phyloP scores from a whole-genome alignment of 179 eudicot genomes.

The Patellifolia procumbens region DNA sequence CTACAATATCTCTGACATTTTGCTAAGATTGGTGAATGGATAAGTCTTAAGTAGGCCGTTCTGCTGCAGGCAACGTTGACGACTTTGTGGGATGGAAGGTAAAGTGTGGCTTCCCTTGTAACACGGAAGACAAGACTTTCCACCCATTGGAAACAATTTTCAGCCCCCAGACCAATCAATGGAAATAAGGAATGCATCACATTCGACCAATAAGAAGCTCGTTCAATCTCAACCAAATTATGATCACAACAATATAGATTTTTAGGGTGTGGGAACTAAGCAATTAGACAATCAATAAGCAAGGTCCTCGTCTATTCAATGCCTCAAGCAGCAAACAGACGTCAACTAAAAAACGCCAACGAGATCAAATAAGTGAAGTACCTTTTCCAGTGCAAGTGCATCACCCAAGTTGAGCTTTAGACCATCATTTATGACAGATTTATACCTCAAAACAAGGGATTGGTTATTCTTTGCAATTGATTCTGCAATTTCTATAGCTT shows the following conservation, averaged over 20 bases:
- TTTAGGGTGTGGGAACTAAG: background rate
- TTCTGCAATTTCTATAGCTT: constrained; percentile 74
- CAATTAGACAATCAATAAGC: constrained; percentile 2
- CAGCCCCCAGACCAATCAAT: too few relatives aligned
- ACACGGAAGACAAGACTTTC: background rate
- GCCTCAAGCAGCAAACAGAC: background rate
- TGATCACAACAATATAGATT: constrained; percentile 1
- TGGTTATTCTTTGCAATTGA: constrained; percentile 78
- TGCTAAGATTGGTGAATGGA: too few relatives aligned
- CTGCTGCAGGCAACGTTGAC: too few relatives aligned
- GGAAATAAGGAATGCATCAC: background rate
- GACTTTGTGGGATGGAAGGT: too few relatives aligned
- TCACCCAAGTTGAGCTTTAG: constrained; percentile 69
- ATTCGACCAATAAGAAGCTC: background rate
- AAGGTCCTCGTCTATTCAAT: background rate
- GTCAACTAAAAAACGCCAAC: background rate
- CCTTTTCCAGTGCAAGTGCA: constrained; percentile 92
- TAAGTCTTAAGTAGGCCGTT: too few relatives aligned
- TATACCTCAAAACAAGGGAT: constrained; percentile 84
- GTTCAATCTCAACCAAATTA: background rate
- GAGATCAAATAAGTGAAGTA: constrained; percentile 27
- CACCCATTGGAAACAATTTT: too few relatives aligned
- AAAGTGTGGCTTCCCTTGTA: background rate
- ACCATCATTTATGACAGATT: constrained; percentile 92
- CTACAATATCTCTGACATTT: too few relatives aligned